phyloP scores from a whole-genome alignment of 306 rosid genomes.

The Alnus glutinosa region DNA sequence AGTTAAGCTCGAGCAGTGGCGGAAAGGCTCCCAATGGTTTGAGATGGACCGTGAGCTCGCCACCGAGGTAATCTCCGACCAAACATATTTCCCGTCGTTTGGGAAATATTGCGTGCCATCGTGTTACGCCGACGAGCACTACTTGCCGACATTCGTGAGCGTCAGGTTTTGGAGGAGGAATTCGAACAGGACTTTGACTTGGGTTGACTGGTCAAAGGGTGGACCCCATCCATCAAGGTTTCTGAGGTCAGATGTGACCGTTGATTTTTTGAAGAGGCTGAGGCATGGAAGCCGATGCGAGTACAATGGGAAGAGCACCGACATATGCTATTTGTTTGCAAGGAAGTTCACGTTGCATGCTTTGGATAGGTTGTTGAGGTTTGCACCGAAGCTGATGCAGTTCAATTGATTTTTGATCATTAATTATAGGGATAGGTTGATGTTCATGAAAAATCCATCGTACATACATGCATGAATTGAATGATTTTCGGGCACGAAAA shows the following conservation, averaged over 20 bases:
- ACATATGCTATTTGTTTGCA: slow-evolving; percentile 74
- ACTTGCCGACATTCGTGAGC: slow-evolving; percentile 63
- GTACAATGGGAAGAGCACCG: slow-evolving; percentile 55
- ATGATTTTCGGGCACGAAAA: neutral
- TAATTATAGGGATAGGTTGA: neutral
- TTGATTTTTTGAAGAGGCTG: slow-evolving; percentile 47
- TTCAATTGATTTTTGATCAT: slow-evolving; percentile 38
- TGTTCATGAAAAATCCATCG: neutral
- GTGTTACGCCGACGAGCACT: slow-evolving; percentile 81
- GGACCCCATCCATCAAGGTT: slow-evolving; percentile 74
- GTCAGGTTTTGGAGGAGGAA: slow-evolving; percentile 47
- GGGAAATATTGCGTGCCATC: slow-evolving; percentile 38
- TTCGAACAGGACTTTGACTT: slow-evolving; percentile 78
- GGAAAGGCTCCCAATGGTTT: slow-evolving; percentile 97
- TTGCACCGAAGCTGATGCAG: slow-evolving; percentile 77
- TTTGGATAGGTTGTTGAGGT: slow-evolving; percentile 62
- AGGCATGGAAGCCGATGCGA: slow-evolving; percentile 55
- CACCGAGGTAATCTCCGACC: slow-evolving; percentile 50
- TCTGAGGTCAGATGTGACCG: slow-evolving; percentile 41
- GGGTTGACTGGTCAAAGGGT: slow-evolving; percentile 87
- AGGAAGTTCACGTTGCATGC: slow-evolving; percentile 69
- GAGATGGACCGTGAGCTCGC: slow-evolving; percentile 64
- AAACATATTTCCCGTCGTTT: slow-evolving; percentile 43
- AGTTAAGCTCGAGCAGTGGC: slow-evolving; percentile 56
- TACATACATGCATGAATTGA: neutral